A percentile compares a stretch with the other conserved stretches of the same genome.
phyloP scores from a whole-genome alignment of 768 basidiomycete genomes.

The Jaapia argillacea region DNA sequence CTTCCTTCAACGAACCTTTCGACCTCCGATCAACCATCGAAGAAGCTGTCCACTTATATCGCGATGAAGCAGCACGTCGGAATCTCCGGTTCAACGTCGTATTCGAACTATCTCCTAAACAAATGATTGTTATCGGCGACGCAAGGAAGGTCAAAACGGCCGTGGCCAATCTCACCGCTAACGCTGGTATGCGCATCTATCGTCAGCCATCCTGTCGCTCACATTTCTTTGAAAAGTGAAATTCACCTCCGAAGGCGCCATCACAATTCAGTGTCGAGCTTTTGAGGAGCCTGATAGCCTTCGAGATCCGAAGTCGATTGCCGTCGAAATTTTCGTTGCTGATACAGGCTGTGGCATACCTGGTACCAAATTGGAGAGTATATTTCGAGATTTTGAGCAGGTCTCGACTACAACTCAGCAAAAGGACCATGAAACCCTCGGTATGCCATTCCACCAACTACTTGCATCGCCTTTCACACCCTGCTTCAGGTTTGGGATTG shows the following conservation, averaged over 20 bases:
- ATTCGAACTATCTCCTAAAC: slow-evolving; percentile 38
- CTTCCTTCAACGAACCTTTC: slow-evolving; percentile 69
- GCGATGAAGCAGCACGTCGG: slow-evolving; percentile 54
- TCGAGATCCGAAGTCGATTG: slow-evolving; percentile 33
- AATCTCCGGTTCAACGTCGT: slow-evolving; percentile 50
- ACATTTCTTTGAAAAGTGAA: slow-evolving; percentile 37
- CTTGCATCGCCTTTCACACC: neutral
- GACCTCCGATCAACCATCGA: slow-evolving; percentile 49
- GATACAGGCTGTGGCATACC: slow-evolving; percentile 72
- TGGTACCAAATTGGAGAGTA: slow-evolving; percentile 53
- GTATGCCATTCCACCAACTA: slow-evolving; percentile 18
- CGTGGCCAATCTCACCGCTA: slow-evolving; percentile 69
- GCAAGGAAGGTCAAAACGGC: slow-evolving; percentile 65
- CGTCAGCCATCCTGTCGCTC: neutral
- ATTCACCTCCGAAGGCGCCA: slow-evolving; percentile 52
- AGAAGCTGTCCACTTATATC: slow-evolving; percentile 54
- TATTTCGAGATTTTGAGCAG: slow-evolving; percentile 75
- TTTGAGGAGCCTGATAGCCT: slow-evolving; percentile 43
- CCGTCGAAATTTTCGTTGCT: slow-evolving; percentile 58
- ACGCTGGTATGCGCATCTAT: slow-evolving; percentile 41
- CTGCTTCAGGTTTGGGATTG: slow-evolving; percentile 48
- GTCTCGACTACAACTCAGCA: slow-evolving; percentile 44
- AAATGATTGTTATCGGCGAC: slow-evolving; percentile 65
- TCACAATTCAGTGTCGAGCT: slow-evolving; percentile 46
- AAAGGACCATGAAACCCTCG: slow-evolving; percentile 32